Conservation (phyloP, 768 basidiomycete species). For the Boletus sp. region DNA sequence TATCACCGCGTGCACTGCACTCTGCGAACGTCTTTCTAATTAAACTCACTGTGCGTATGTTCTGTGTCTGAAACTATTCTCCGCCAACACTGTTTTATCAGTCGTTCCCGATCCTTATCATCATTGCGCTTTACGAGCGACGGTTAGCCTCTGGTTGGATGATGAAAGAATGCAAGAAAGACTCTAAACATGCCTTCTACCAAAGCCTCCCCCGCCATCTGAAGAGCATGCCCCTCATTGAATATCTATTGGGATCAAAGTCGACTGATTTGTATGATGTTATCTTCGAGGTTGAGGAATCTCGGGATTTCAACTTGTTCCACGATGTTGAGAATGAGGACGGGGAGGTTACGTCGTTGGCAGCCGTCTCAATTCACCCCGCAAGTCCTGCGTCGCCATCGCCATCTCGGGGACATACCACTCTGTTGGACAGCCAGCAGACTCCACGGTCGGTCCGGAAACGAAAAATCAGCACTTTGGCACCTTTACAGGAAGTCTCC, state of each 20-base stretch:
- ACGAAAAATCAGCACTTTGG: slow-evolving; percentile 28
- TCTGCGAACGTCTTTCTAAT: slow-evolving; percentile 83
- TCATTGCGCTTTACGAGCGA: slow-evolving; percentile 79
- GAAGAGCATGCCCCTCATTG: slow-evolving; percentile 70
- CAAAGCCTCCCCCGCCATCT: slow-evolving; percentile 66
- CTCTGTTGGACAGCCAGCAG: slow-evolving; percentile 9
- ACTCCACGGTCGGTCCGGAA: slow-evolving; percentile 9
- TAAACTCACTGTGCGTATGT: slow-evolving; percentile 60
- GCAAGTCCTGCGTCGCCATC: slow-evolving; percentile 11
- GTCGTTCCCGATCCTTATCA: slow-evolving; percentile 74
- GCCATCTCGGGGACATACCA: not conserved
- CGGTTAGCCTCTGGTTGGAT: slow-evolving; percentile 51
- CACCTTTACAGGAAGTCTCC: slow-evolving; percentile 28
- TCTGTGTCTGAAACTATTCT: not conserved
- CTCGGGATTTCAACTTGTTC: slow-evolving; percentile 47
- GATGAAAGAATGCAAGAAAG: slow-evolving; percentile 50
- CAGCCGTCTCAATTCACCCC: slow-evolving; percentile 6
- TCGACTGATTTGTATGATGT: slow-evolving; percentile 69
- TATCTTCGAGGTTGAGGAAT: slow-evolving; percentile 69
- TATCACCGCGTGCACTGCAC: slow-evolving; percentile 78
- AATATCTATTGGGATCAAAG: slow-evolving; percentile 70
- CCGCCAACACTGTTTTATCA: slow-evolving; percentile 20
- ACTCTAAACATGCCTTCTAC: slow-evolving; percentile 55
- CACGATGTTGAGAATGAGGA: slow-evolving; percentile 47
- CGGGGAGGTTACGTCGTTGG: slow-evolving; percentile 7